Evolutionary conservation across 1,284 basidiomycete species (phyloP).

Genomic region (Fomitopsis betulina): DNA sequence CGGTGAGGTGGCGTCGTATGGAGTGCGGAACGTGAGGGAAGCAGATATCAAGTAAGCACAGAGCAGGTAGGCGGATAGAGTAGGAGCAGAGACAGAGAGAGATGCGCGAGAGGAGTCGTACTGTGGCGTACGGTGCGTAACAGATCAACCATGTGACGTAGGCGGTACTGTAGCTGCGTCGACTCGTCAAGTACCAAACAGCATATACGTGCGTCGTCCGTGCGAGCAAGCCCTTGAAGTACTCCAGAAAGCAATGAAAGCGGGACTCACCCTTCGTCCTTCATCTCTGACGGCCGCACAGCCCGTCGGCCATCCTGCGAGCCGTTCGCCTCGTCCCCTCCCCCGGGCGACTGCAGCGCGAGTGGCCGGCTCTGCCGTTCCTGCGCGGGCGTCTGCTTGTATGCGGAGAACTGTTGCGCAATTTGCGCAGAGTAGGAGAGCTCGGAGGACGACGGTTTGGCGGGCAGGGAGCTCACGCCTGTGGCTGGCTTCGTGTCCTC

Average conservation of each 20-base stretch:
- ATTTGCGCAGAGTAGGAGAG: constrained; percentile 68
- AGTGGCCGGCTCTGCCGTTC: constrained; percentile 49
- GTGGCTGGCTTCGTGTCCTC: constrained; percentile 9
- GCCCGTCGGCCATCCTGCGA: constrained; percentile 15
- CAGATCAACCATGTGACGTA: constrained; percentile 3
- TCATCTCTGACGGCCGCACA: constrained; percentile 78
- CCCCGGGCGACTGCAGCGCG: constrained; percentile 13
- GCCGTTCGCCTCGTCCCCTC: constrained; percentile 11
- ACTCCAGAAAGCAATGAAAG: constrained; percentile 13
- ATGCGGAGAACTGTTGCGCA: constrained; percentile 65
- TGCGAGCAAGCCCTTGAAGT: constrained; percentile 10
- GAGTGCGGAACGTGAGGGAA: constrained; percentile 23
- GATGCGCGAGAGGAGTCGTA: constrained; percentile 14
- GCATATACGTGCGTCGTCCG: constrained; percentile 3
- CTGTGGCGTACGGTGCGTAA: constrained; percentile 3
- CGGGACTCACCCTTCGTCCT: constrained; percentile 85
- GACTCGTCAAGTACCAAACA: constrained; percentile 4
- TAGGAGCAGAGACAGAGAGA: constrained; percentile 27
- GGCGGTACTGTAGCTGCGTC: background rate
- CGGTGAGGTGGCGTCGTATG: constrained; percentile 25
- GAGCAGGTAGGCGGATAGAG: constrained; percentile 14
- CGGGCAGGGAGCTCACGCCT: constrained; percentile 19
- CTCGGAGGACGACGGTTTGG: constrained; percentile 23
- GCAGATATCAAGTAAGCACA: too few relatives aligned
- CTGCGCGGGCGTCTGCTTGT: constrained; percentile 65